These are phyloP conservation scores for Sporothrix pseudoabietina DNA, from an alignment of 2,329 filamentous ascomycete genomes.

Conservation along the genomic window DNA sequence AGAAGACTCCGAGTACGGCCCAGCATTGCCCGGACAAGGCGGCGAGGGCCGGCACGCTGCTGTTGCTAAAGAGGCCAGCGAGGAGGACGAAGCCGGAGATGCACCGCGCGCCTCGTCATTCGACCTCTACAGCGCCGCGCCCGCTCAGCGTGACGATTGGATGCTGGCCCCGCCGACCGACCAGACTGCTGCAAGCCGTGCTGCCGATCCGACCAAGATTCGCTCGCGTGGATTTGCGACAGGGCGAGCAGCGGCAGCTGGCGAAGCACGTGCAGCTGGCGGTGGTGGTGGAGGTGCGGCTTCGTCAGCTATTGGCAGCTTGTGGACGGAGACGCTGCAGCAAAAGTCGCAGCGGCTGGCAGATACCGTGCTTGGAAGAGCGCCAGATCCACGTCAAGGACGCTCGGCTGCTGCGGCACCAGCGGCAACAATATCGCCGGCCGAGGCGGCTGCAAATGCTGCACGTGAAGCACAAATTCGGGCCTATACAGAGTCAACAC, in stretches of 20 bases:
- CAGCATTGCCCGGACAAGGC: constrained; percentile 56
- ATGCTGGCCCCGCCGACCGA: constrained; percentile 71
- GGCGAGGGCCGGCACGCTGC: not conserved
- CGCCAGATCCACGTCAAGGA: constrained; percentile 49
- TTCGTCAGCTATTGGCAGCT: constrained; percentile 57
- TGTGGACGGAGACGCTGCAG: constrained; percentile 92
- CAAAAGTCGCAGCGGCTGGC: constrained; percentile 80
- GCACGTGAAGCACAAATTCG: constrained; percentile 53
- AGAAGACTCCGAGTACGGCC: constrained; percentile 61
- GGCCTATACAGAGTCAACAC: constrained; percentile 55
- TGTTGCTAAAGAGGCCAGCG: not conserved
- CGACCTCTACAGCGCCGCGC: constrained; percentile 49
- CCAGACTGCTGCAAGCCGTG: constrained; percentile 56
- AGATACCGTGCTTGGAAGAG: constrained; percentile 78
- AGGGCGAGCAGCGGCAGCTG: constrained; percentile 47
- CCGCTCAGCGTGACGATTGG: constrained; percentile 77
- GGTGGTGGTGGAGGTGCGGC: constrained; percentile 43
- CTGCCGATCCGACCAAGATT: constrained; percentile 79
- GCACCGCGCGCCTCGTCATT: constrained; percentile 33
- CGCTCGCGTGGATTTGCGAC: constrained; percentile 81
- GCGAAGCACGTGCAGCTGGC: constrained; percentile 28
- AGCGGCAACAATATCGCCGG: constrained; percentile 36
- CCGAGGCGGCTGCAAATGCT: constrained; percentile 58
- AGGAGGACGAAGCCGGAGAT: constrained; percentile 30
- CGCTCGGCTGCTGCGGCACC: constrained; percentile 48